Evolutionary conservation across 139 green algal species (phyloP), one percentile per base, ranked within the genome.

Genomic region (Ulvella scutata): DNA sequence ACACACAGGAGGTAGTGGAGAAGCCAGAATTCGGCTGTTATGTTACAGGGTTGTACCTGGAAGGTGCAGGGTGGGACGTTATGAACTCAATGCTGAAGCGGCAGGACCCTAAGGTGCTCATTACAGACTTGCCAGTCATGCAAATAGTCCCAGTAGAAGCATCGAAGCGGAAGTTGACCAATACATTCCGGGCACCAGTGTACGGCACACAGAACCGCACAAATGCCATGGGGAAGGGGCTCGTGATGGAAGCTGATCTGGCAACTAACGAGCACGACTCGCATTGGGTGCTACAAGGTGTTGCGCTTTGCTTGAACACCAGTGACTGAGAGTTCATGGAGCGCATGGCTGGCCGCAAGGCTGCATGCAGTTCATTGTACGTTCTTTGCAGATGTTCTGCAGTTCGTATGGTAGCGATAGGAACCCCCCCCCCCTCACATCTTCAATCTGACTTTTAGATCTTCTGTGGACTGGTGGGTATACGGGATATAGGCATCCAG

Each of bases 231-330:
- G 91, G 91, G 31, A 80, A 86, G 43, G 91, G 91, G 2, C 82
- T 94, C 28, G 90, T 95, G 38, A 89, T 95, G 75, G 88, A 95
- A 74, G 91, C 91, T 3, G 87, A 94, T 77, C 77, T 96, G 33
- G 76, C 83, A 2, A 89, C 82, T 3, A 9, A 81, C 4, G 87
- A 92, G 81, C 91, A 96, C 76, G 60, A 80, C 9, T 90, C 81
- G 72, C 86, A 92, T 75, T 96, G 91, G 91, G 84, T 90, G 61
- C 82, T 96, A 43, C 87, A 93, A 76, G 91, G 91, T n/a, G 87
- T 91, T 3, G 87, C 90, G 2, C 73, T 96, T 35, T 80, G 81
- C 43, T 78, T 95, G 29, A 96, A 96, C 78, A 87, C 51, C 40
- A 67, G 44, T 76, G 61, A 67, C 38, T 79, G 67, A 72, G 35